phyloP scores from a whole-genome alignment of 2,329 filamentous ascomycete genomes.

The Alternaria brassicicola region DNA sequence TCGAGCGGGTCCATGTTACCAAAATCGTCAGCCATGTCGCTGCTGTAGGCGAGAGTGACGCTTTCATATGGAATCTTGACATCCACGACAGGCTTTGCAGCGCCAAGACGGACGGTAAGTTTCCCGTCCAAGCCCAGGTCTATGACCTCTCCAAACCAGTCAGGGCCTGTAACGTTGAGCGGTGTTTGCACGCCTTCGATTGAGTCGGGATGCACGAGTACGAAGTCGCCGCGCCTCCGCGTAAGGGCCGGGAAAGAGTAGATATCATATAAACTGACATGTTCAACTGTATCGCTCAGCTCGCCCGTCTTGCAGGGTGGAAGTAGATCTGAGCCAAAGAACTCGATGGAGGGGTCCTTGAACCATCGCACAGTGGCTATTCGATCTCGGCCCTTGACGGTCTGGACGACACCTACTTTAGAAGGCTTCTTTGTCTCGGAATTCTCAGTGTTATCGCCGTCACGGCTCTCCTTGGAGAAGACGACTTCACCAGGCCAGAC shows the following conservation, averaged over 20 bases:
- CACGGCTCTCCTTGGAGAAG: constrained; percentile 52
- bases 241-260: constrained; percentile 57
- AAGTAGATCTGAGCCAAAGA: constrained; percentile 47
- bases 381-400: constrained; percentile 61
- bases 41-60: constrained; percentile 56
- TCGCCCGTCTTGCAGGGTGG: constrained; percentile 53
- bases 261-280: constrained; percentile 66
- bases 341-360: constrained; percentile 39
- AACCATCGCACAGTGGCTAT: constrained; percentile 65
- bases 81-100: constrained; percentile 56
- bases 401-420: constrained; percentile 63
- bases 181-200: constrained; percentile 19
- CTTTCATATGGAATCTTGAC: constrained; percentile 57
- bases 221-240: constrained; percentile 59
- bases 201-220: constrained; percentile 53
- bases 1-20: constrained; percentile 33
- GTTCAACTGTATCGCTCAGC: constrained; percentile 52
- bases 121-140: constrained; percentile 60
- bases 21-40: constrained; percentile 48
- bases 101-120: constrained; percentile 61
- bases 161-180: constrained; percentile 32
- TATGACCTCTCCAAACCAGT: constrained; percentile 65
- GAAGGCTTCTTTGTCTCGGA: constrained; percentile 50
- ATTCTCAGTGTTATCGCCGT: constrained; percentile 16
- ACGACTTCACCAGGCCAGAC: constrained; percentile 65